Base-by-base conservation (phyloP, 1,284 basidiomycete genomes). In the Malassezia dermatis region DNA sequence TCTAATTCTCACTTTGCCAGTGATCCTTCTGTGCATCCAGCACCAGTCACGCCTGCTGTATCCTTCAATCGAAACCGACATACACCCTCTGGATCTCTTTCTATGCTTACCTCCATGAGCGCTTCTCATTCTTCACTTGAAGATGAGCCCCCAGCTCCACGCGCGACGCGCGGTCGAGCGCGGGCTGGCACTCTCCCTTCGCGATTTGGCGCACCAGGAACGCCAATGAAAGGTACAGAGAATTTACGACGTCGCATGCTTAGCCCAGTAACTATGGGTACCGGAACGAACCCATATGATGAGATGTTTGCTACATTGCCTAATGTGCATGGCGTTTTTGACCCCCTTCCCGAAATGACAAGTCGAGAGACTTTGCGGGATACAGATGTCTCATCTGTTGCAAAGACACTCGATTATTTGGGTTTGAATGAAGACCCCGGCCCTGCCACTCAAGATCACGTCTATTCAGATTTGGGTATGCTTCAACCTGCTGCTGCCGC, bases 371-470 rank as follows among this genome's bases (percentile, higher is more conserved):
- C 37, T 39, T 21, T 39, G 19, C 37, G 37, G 37, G 37, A 39
- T 12, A 39, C 37, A 4, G 37, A 39, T 15, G 37, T 39, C 19
- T 39, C 37, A 12, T 28, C 51, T 3, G 10, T 35, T 5, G 44
- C 39, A 47, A 50, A 54, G 43, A 70, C 64, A 48, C 60, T 71
- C 24, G 63, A 71, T 46, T 70, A 68, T 31, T 61, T 71, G 23
- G 66, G 67, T 24, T 31, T 71, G 4, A 56, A 53, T 21, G 61
- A 56, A 19, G 34, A 45, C 8, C 21, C 53, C 12, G 30, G 23
- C 8, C 48, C 30, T 19, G 13, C 19, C 10, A 17, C 19, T 26
- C 54, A 43, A n/a, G 54, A 56, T 19, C 54, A 48, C 19, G 24
- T 48, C 1, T n/a, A 23, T n/a, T 46, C 42, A 2, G 48, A 56